phyloP scores from a whole-genome alignment of 192 early-diverging fungal genomes.

The Funneliformis mosseae region DNA sequence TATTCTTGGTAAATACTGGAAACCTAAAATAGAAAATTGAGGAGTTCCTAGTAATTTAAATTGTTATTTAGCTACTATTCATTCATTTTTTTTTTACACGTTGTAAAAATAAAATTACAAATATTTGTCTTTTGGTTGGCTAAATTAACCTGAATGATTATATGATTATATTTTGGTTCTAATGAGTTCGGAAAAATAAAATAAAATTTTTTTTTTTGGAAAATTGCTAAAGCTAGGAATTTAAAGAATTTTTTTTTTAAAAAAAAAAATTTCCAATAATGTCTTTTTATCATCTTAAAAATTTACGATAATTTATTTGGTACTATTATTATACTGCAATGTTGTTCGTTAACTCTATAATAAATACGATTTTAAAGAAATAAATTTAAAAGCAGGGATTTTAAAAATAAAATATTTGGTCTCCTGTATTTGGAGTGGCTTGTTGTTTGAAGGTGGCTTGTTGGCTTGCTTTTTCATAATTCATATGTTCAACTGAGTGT shows the following conservation, averaged over 20 bases:
- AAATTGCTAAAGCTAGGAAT: too few species aligned
- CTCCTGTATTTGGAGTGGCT: neutral
- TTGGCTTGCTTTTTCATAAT: neutral
- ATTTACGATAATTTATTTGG: neutral
- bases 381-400: neutral
- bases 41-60: neutral
- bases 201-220: too few species aligned
- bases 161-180: too few species aligned
- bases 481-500: neutral
- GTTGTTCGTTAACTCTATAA: neutral
- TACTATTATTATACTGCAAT: neutral
- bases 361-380: too few species aligned
- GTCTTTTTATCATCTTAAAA: too few species aligned
- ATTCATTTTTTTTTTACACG: neutral
- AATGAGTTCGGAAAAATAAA: too few species aligned
- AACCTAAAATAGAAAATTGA: neutral
- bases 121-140: neutral
- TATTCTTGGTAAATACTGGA: conserved; percentile 2
- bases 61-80: neutral
- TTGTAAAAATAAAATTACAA: neutral
- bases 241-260: too few species aligned
- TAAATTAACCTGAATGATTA: too few species aligned
- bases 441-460: neutral
- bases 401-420: neutral
- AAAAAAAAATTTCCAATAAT: too few species aligned